These are phyloP conservation scores for Syncephalis fuscata DNA, from an alignment of 371 early-diverging fungal genomes.

Conservation along the genomic window DNA sequence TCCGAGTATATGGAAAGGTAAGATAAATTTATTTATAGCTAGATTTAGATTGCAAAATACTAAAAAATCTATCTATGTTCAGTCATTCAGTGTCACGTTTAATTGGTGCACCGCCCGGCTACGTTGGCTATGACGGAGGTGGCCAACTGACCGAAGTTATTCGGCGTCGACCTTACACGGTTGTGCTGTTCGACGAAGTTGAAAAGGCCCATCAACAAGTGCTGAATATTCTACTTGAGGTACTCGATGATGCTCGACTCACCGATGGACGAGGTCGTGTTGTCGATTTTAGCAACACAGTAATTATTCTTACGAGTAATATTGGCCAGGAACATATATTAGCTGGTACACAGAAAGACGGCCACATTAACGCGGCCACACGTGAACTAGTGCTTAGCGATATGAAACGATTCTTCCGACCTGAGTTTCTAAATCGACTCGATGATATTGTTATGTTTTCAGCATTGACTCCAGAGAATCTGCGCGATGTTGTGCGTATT, in stretches of 20 bases:
- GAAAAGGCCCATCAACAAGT: slow-evolving; percentile 76
- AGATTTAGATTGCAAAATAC: too few relatives aligned
- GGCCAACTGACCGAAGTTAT: slow-evolving; percentile 86
- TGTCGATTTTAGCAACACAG: slow-evolving; percentile 83
- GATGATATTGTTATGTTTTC: slow-evolving; percentile 56
- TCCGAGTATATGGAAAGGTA: slow-evolving; percentile 67
- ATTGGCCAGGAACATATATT: slow-evolving; percentile 55
- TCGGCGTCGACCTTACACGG: slow-evolving; percentile 73
- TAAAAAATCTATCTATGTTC: too few relatives aligned
- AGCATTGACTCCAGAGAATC: slow-evolving; percentile 18
- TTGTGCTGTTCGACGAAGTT: slow-evolving; percentile 87
- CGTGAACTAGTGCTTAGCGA: slow-evolving; percentile 47
- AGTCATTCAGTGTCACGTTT: slow-evolving; percentile 49
- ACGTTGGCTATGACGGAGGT: slow-evolving; percentile 71
- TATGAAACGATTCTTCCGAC: slow-evolving; percentile 65
- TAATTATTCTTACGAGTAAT: slow-evolving; percentile 87
- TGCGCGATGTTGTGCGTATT: slow-evolving; percentile 64
- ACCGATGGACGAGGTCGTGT: slow-evolving; percentile 75
- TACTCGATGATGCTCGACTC: slow-evolving; percentile 83
- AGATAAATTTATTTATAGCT: too few relatives aligned
- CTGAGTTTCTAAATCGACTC: slow-evolving; percentile 83
- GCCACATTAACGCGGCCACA: slow-evolving; percentile 24
- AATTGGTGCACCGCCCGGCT: slow-evolving; percentile 85
- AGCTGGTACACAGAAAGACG: slow-evolving; percentile 15
- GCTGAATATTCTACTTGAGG: slow-evolving; percentile 57